Base-by-base conservation (phyloP, 805 yeast genomes). In the Candida ponderosae region DNA sequence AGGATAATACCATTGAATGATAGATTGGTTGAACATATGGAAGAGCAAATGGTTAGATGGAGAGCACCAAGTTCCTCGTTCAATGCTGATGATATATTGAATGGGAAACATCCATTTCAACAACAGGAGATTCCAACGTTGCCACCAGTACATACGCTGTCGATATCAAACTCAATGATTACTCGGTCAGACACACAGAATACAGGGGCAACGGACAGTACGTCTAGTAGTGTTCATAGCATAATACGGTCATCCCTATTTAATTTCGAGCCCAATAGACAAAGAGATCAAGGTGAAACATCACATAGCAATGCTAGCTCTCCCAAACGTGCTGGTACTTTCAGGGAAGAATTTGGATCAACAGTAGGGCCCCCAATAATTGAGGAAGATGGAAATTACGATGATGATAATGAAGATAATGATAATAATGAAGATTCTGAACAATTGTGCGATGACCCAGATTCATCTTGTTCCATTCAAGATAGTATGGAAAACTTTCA, bases 11-110 rank as follows among this genome's bases (percentile, higher is more conserved):
- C 65, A 1, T 33, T 47, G 4, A 35, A 37, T 15, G 53, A 47
- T 37, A 42, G 49, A 31, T 37, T 59, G 6, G 40, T 50, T 21
- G 56, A 53, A 10, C 40, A 44, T 29, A 60, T 63, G 67, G 68
- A 63, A 36, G 62, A 60, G 10, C 50, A 57, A 33, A 40, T 65
- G 28, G 47, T 59, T 1, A 49, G 67, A 19, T 64, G 64, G 63
- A 50, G 59, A 29, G 53, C 64, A 4, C 51, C 62, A 3, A 47
- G 39, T 24, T 45, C 57, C 13, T 48, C 53, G 18, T 46, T 46
- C 29, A 50, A 38, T 18, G 55, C 48, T 16, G 57, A 51, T 21
- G 56, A 50, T 19, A 47, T 57, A 10, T 42, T 64, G 29, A 50
- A 47, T 29, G 66, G 65, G 2, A 45, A 38, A 9, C 68, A 63